Percentiles rank a stretch among this genome's conserved stretches.
Conservation (phyloP, 495 filamentous ascomycete species). For the Cercophora sp. region DNA sequence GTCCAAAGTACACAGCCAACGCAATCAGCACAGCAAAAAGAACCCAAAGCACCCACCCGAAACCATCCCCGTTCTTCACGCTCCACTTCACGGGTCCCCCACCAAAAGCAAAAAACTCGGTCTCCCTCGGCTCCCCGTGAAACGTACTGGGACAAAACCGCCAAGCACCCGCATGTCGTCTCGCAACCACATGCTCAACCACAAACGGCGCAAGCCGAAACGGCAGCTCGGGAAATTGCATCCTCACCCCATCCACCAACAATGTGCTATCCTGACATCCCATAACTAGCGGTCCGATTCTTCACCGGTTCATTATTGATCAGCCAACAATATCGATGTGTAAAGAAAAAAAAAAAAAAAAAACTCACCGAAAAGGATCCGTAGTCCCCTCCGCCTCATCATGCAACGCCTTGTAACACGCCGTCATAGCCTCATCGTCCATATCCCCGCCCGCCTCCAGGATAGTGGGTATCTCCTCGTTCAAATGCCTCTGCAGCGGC, state of each 20-base stretch:
- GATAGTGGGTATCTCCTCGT: slow-evolving; percentile 10
- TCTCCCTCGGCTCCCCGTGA: slow-evolving; percentile 1
- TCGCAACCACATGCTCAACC: slow-evolving; percentile 4
- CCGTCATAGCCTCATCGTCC: neutral
- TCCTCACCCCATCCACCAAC: neutral
- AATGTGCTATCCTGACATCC: slow-evolving; percentile 8
- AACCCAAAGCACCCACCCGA: neutral
- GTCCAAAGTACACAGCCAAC: neutral
- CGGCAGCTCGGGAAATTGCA: slow-evolving; percentile 10
- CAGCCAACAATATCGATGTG: neutral
- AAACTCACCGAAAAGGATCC: slow-evolving; percentile 9
- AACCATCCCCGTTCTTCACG: neutral
- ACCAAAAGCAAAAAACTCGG: slow-evolving; percentile 5
- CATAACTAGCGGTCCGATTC: slow-evolving; percentile 10
- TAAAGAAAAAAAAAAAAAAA: neutral
- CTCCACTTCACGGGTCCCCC: neutral
- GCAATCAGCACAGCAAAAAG: neutral
- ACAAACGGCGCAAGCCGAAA: slow-evolving; percentile 5
- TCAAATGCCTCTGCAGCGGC: slow-evolving; percentile 1
- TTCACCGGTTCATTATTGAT: neutral
- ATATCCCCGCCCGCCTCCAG: neutral
- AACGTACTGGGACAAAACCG: slow-evolving; percentile 12
- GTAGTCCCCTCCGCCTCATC: slow-evolving; percentile 13
- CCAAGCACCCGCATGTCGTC: slow-evolving; percentile 9
- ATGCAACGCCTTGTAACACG: slow-evolving; percentile 11